These are phyloP conservation scores for Pseudohalonectria lignicola DNA, from an alignment of 2,329 filamentous ascomycete genomes.

Conservation along the genomic window DNA sequence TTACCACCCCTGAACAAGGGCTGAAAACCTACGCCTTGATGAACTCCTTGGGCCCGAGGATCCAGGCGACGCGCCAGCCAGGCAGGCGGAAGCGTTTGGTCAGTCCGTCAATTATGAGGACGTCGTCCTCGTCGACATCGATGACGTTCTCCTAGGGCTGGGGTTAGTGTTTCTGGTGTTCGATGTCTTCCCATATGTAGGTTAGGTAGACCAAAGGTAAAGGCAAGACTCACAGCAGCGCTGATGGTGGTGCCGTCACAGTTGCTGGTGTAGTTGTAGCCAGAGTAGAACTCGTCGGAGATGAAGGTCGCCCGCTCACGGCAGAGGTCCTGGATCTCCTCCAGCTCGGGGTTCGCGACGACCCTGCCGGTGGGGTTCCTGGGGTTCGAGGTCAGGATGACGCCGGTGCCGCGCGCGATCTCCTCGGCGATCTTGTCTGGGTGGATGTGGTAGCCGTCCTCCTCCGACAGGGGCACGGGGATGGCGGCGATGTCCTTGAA, in stretches of 20 bases:
- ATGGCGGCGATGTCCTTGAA: conserved; percentile 94
- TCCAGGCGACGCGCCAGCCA: conserved; percentile 95
- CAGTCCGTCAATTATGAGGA: conserved; percentile 88
- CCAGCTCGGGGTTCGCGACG: conserved; percentile 72
- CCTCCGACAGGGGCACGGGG: conserved; percentile 71
- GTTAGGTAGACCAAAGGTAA: no score
- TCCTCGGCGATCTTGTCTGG: conserved; percentile 88
- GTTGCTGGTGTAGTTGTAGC: conserved; percentile 89
- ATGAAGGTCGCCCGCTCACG: conserved; percentile 83
- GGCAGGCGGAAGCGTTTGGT: conserved; percentile 96
- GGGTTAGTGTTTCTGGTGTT: neutral
- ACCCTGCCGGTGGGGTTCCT: conserved; percentile 90
- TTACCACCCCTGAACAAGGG: no score
- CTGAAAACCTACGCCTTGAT: conserved; percentile 70
- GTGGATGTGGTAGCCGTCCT: conserved; percentile 88
- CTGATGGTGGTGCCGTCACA: conserved; percentile 87
- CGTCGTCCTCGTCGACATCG: conserved; percentile 82
- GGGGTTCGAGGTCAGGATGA: conserved; percentile 91
- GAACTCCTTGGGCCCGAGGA: conserved; percentile 91
- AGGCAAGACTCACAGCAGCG: conserved; percentile 41
- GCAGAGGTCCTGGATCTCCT: conserved; percentile 87
- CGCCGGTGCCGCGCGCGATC: conserved; percentile 73
- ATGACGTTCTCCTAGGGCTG: conserved; percentile 66
- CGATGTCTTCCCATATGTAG: neutral
- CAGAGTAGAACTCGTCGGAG: conserved; percentile 93